Percentiles rank a stretch among this genome's conserved stretches.
These are phyloP conservation scores for Histomonas meleagridis DNA, from an alignment of 208 protist species.

Conservation along the genomic window DNA sequence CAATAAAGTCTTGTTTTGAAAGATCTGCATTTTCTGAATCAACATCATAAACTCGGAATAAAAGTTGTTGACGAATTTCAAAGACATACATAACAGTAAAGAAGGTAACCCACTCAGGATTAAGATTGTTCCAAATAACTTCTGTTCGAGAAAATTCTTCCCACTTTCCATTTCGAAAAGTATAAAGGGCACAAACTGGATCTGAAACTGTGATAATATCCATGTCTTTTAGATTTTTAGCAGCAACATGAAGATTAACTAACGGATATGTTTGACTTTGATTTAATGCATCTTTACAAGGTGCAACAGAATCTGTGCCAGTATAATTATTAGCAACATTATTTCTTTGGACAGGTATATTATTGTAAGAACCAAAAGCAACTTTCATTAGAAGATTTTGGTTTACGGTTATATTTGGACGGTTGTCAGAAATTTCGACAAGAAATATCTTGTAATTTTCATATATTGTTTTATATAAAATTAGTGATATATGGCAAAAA, in stretches of 20 bases:
- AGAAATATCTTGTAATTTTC: too few species aligned
- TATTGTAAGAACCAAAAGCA: too few species aligned
- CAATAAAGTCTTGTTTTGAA: background rate
- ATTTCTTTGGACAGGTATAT: too few species aligned
- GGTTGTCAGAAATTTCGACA: too few species aligned
- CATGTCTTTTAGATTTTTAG: background rate
- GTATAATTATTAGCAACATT: background rate
- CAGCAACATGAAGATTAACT: background rate
- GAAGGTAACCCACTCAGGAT: constrained; percentile 28
- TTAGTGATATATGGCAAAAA: too few species aligned
- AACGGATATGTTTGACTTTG: background rate
- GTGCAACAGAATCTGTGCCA: background rate
- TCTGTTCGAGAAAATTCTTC: background rate
- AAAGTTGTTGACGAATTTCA: background rate
- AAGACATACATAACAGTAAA: background rate
- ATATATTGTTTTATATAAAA: too few species aligned
- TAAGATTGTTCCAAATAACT: constrained; percentile 31
- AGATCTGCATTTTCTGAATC: background rate
- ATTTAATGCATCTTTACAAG: background rate
- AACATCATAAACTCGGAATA: background rate
- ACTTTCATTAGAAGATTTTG: too few species aligned
- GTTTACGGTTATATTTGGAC: too few species aligned
- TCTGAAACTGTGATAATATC: constrained; percentile 23
- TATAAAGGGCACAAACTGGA: background rate
- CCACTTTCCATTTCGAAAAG: background rate